Evolutionary conservation across 2,329 filamentous ascomycete genomes (phyloP).

Genomic region (Beauveria sp.): DNA sequence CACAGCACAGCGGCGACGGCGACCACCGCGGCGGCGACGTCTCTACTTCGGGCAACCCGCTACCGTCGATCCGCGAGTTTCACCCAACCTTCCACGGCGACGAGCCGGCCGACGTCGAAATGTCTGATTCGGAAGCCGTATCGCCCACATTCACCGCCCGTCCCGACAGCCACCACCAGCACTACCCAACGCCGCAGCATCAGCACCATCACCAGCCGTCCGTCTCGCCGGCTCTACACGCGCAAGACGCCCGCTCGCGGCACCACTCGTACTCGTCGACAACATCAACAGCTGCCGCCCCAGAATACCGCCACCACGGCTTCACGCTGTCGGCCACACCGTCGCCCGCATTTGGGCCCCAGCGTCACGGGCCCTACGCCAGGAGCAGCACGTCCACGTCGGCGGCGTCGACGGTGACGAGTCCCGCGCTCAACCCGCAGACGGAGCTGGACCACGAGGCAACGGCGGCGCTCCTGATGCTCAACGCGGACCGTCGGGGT

Average conservation of each 20-base stretch:
- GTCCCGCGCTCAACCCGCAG: slow-evolving; percentile 48
- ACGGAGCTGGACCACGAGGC: slow-evolving; percentile 65
- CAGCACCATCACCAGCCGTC: slow-evolving; percentile 34
- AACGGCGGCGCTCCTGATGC: slow-evolving; percentile 78
- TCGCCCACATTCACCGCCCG: slow-evolving; percentile 39
- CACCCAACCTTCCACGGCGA: slow-evolving; percentile 33
- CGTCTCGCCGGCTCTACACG: slow-evolving; percentile 42
- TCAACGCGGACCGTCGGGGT: slow-evolving; percentile 68
- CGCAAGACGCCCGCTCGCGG: slow-evolving; percentile 36
- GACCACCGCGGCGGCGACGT: slow-evolving; percentile 19
- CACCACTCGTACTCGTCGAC: slow-evolving; percentile 48
- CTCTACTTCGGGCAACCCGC: slow-evolving; percentile 21
- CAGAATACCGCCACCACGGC: slow-evolving; percentile 42
- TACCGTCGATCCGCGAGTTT: slow-evolving; percentile 32
- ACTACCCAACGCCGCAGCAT: slow-evolving; percentile 10
- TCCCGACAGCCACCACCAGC: slow-evolving; percentile 21
- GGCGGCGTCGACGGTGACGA: slow-evolving; percentile 49
- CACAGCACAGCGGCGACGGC: slow-evolving; percentile 35
- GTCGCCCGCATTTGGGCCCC: slow-evolving; percentile 52
- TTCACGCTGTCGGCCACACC: slow-evolving; percentile 41
- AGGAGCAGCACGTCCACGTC: slow-evolving; percentile 35
- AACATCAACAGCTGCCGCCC: slow-evolving; percentile 17
- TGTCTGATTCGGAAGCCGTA: slow-evolving; percentile 44
- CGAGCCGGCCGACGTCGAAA: slow-evolving; percentile 48
- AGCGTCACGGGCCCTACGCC: slow-evolving; percentile 29